Base-by-base conservation (phyloP, 352 stramenopile species). In the Phytophthora fragariae region DNA sequence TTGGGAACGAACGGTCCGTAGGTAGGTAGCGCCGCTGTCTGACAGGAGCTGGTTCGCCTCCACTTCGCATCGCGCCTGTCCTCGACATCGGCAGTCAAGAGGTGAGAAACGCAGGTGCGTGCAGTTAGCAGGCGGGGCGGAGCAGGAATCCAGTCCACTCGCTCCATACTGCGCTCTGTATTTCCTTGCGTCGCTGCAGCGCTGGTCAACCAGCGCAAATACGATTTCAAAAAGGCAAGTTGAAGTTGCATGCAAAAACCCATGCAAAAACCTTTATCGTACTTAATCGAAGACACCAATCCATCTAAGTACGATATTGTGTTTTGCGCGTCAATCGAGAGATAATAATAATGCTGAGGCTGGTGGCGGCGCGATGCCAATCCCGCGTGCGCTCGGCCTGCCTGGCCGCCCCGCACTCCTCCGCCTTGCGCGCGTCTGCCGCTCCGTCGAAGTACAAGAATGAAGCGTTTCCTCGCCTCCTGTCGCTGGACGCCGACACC, bases 61-160 rank as follows among this genome's bases (percentile, higher is more conserved):
- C 10, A 9, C 15, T 10, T 24, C 44, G 17, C 15, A 27, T 5
- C 46, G 19, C n/a, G 47, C 47, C 47, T 54, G 47, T 31, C 17
- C 47, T 33, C 47, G 47, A n/a, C 19, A 7, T 54, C 47, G 9
- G 47, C 47, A 54, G 47, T 29, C 47, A 54, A 54, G 44, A 54
- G 12, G 47, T 31, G 47, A 54, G 21, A 29, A 24, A 54, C 19
- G 47, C 47, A 54, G 47, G n/a, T 3, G 19, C n/a, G 47, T 54
- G 21, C 47, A 54, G 47, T 54, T 54, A 31, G 47, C 47, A 29
- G 19, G 17, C 47, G 47, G 47, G 47, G 12, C 47, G 19, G 19
- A 7, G 47, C 47, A 29, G 47, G 47, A 29, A 54, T 54, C 47
- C 47, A 52, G 47, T n/a, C 5, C 47, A 12, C 14, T 27, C n/a